phyloP scores from a whole-genome alignment of 352 stramenopile genomes.

The Pythium periplocum region DNA sequence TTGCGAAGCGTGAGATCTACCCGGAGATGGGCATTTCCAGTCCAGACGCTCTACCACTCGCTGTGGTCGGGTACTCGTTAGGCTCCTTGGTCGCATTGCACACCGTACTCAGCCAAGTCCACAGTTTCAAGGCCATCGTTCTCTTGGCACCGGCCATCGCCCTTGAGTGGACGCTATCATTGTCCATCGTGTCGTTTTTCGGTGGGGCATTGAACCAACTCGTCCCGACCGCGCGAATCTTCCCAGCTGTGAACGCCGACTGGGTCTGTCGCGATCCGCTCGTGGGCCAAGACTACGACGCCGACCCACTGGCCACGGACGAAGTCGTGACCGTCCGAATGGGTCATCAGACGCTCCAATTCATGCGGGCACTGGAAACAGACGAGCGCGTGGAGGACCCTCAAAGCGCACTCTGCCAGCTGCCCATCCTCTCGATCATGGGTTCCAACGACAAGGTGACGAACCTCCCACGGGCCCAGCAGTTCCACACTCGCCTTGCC shows the following conservation, averaged over 20 bases:
- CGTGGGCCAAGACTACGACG: constrained; percentile 5
- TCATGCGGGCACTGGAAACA: constrained; percentile 9
- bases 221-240: constrained; percentile 9
- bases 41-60: neutral
- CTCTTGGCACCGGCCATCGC: constrained; percentile 9
- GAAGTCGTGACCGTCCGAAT: constrained; percentile 13
- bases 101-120: constrained; percentile 11
- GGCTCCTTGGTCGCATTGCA: constrained; percentile 16
- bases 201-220: constrained; percentile 5
- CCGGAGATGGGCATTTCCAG: constrained; percentile 5
- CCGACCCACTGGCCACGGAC: constrained; percentile 16
- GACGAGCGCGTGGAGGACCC: constrained; percentile 12
- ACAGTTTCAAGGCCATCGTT: constrained; percentile 12
- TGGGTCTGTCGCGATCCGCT: constrained; percentile 16
- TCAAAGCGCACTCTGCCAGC: constrained; percentile 4
- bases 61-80: constrained; percentile 13
- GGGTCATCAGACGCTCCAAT: constrained; percentile 10
- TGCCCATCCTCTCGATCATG: constrained; percentile 15
- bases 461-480: constrained; percentile 26
- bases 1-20: constrained; percentile 12
- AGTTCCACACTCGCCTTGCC: constrained; percentile 35
- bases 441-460: constrained; percentile 16
- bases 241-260: constrained; percentile 13
- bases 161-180: constrained; percentile 12
- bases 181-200: constrained; percentile 7